Conservation (phyloP, 1,139 yeast genomes). For the Debaryomyces udenii region DNA sequence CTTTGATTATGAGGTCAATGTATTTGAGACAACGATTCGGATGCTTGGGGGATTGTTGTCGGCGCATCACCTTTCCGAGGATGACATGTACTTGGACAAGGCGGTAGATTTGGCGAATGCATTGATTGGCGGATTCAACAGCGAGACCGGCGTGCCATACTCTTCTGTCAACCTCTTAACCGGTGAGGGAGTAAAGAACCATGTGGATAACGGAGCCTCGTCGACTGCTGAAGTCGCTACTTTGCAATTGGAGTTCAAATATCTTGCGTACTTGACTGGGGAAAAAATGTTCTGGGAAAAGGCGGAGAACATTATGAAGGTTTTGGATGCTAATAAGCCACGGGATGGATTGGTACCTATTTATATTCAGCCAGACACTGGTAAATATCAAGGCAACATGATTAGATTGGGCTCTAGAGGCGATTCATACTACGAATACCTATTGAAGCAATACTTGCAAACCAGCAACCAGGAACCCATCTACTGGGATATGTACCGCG, state of each 20-base stretch:
- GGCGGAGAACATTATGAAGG: conserved; percentile 72
- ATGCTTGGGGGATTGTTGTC: conserved; percentile 92
- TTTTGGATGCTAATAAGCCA: conserved; percentile 60
- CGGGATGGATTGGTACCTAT: conserved; percentile 82
- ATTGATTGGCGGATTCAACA: conserved; percentile 66
- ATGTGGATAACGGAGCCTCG: conserved; percentile 64
- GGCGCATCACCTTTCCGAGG: conserved; percentile 73
- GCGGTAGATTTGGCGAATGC: conserved; percentile 76
- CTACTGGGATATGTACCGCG: conserved; percentile 77
- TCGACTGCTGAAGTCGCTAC: conserved; percentile 93
- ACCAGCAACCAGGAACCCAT: conserved; percentile 63
- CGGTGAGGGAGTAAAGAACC: conserved; percentile 62
- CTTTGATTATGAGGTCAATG: conserved; percentile 75
- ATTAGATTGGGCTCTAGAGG: conserved; percentile 90
- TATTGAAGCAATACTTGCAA: conserved; percentile 83
- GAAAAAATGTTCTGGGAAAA: conserved; percentile 77
- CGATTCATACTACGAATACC: conserved; percentile 90
- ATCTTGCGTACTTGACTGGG: conserved; percentile 78
- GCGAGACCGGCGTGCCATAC: conserved; percentile 71
- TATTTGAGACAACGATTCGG: conserved; percentile 91
- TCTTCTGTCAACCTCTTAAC: conserved; percentile 74
- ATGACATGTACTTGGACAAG: conserved; percentile 71
- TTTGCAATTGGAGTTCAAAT: conserved; percentile 85
- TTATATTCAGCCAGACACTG: conserved; percentile 74
- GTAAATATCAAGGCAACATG: conserved; percentile 61